Percentiles rank a stretch among this genome's conserved stretches.
phyloP scores from a whole-genome alignment of 257 asterid genomes.

The Buddleja alternifolia region DNA sequence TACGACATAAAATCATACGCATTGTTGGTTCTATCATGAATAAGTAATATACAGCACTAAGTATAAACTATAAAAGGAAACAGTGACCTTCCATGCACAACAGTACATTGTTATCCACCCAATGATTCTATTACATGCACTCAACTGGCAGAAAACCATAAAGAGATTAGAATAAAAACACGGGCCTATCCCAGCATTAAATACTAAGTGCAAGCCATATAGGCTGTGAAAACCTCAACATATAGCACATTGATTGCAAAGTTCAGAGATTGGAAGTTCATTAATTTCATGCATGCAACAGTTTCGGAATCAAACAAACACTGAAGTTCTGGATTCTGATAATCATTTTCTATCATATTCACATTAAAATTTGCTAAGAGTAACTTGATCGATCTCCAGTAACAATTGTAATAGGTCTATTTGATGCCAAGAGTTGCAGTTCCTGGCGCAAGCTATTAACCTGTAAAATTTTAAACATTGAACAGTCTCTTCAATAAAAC shows the following conservation, averaged over 20 bases:
- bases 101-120: slow-evolving; percentile 7
- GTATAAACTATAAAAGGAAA: neutral
- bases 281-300: neutral
- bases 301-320: slow-evolving; percentile 6
- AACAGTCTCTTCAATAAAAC: slow-evolving; percentile 13
- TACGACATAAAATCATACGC: neutral
- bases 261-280: slow-evolving; percentile 13
- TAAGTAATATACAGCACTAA: neutral
- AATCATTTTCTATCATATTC: slow-evolving; percentile 9
- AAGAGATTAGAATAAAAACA: neutral
- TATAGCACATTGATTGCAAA: slow-evolving; percentile 11
- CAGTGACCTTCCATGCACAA: slow-evolving; percentile 12
- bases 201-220: slow-evolving; percentile 7
- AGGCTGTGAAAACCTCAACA: slow-evolving; percentile 7
- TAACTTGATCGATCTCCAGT: slow-evolving; percentile 81
- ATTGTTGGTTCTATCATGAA: neutral
- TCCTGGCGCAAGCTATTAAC: slow-evolving; percentile 79
- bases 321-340: neutral
- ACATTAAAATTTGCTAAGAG: slow-evolving; percentile 25
- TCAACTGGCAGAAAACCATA: slow-evolving; percentile 6
- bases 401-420: slow-evolving; percentile 69
- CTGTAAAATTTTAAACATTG: slow-evolving; percentile 43
- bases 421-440: slow-evolving; percentile 68
- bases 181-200: neutral
- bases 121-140: slow-evolving; percentile 2